Percentiles rank a stretch among this genome's conserved stretches.
Evolutionary conservation across 1,284 basidiomycete genomes (phyloP).

Genomic region (Rhodotorula sp.): DNA sequence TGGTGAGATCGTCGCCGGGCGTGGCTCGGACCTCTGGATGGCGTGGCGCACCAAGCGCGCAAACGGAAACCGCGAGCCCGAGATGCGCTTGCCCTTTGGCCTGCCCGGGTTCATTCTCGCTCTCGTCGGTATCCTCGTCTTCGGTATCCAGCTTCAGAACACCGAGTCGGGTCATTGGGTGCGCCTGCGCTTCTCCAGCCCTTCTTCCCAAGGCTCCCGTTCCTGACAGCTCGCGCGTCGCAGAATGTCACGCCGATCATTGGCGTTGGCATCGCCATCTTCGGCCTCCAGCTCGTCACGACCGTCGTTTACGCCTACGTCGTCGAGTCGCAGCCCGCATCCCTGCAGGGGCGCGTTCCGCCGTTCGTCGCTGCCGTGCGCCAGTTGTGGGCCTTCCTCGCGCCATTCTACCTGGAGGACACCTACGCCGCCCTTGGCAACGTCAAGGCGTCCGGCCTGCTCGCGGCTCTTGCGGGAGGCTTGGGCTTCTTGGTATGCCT

Average conservation of each 20-base stretch:
- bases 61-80: conserved; percentile 27
- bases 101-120: conserved; percentile 27
- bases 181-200: background rate
- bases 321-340: conserved; percentile 23
- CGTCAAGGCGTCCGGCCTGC: conserved; percentile 2
- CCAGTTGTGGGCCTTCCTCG: conserved; percentile 31
- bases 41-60: conserved; percentile 21
- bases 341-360: conserved; percentile 5
- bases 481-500: conserved; percentile 13
- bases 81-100: conserved; percentile 30
- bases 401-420: conserved; percentile 36
- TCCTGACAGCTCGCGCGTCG: background rate
- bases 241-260: conserved; percentile 18
- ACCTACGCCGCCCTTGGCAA: conserved; percentile 22
- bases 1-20: conserved; percentile 36
- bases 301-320: conserved; percentile 29
- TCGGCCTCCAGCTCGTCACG: conserved; percentile 35
- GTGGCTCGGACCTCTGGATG: conserved; percentile 32
- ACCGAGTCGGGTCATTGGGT: conserved; percentile 19
- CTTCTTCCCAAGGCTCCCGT: too few species aligned
- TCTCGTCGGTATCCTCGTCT: conserved; percentile 34
- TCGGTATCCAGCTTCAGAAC: conserved; percentile 34
- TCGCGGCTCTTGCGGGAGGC: conserved; percentile 17
- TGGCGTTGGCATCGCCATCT: conserved; percentile 21
- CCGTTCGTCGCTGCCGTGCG: conserved; percentile 30